Evolutionary conservation across 768 basidiomycete species (phyloP), one percentile per base, ranked within the genome.

Genomic region (Cubamyces lactineus): DNA sequence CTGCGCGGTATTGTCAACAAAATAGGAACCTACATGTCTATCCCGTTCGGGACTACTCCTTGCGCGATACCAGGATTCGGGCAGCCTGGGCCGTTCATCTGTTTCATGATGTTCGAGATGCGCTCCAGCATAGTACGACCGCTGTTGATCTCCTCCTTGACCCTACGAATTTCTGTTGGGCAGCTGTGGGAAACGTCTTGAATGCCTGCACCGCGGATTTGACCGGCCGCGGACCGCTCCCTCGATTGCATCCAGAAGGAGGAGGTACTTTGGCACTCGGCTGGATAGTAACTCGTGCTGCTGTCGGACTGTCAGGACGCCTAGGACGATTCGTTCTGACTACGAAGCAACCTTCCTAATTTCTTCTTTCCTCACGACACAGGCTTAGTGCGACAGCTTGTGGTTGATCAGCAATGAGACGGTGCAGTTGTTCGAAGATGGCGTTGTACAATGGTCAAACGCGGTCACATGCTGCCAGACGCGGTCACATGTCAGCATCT

Each of bases 321-420:
- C 39, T 15, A 19, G n/a, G 16, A 42, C 50, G 34, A 43, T 52
- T 61, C 9, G 45, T 26, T 52, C 86, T 61, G 67, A 89, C 89
- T 54, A 87, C 85, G 16, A 76, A 70, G 86, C 75, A 28, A 84
- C 70, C 71, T 75, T 83, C 69, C 77, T 80, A 50, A 88, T 75
- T 45, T 73, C 42, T 0, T 81, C 82, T 13, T 85, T 83, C 42
- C 75, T 76, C 68, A 80, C 82, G 49, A 84, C 66, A 46, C 85
- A 70, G 21, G 78, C 67, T 53, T 81, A 78, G 74, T 83, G 72
- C 3, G 77, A 76, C 16, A 91, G 72, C 65, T 79, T 84, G 39
- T 59, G 47, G 4, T 89, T 84, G 23, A 87, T 88, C 86, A 16
- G 49, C 46, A 41, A 78, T 77, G 52, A 76, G 69, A 52, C 78